Evolutionary conservation across 2,329 filamentous ascomycete species (phyloP).

Genomic region (Verticillium longisporum): DNA sequence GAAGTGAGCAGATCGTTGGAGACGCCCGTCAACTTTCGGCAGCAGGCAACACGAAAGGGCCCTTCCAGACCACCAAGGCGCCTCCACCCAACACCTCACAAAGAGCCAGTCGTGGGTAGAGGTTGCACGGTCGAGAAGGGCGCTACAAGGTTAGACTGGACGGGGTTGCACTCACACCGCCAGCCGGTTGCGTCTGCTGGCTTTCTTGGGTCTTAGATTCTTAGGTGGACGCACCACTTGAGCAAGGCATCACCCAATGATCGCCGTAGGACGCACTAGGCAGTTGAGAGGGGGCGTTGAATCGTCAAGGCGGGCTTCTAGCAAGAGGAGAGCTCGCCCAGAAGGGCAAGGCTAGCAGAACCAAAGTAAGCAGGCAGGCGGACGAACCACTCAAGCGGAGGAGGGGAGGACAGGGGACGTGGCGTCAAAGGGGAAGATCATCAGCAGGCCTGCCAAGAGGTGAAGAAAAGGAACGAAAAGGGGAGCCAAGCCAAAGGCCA

Average conservation of each 20-base stretch:
- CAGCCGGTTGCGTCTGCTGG: not conserved
- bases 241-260: not conserved
- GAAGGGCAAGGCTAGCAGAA: not conserved
- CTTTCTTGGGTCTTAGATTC: too few species aligned
- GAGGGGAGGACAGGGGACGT: not conserved
- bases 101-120: not conserved
- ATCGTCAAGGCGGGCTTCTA: not conserved
- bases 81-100: not conserved
- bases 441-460: not conserved
- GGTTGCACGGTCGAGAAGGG: not conserved
- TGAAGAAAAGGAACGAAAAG: not conserved
- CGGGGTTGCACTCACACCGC: not conserved
- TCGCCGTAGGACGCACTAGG: not conserved
- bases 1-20: not conserved
- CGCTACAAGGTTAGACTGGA: not conserved
- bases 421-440: not conserved
- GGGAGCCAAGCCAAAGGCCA: not conserved
- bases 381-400: not conserved
- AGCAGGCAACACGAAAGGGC: not conserved
- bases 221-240: not conserved
- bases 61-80: not conserved
- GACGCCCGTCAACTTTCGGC: not conserved
- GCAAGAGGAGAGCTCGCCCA: not conserved
- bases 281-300: not conserved
- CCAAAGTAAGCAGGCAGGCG: not conserved